Evolutionary conservation across 2,329 filamentous ascomycete genomes (phyloP).

Genomic region (Diplodia mutila): DNA sequence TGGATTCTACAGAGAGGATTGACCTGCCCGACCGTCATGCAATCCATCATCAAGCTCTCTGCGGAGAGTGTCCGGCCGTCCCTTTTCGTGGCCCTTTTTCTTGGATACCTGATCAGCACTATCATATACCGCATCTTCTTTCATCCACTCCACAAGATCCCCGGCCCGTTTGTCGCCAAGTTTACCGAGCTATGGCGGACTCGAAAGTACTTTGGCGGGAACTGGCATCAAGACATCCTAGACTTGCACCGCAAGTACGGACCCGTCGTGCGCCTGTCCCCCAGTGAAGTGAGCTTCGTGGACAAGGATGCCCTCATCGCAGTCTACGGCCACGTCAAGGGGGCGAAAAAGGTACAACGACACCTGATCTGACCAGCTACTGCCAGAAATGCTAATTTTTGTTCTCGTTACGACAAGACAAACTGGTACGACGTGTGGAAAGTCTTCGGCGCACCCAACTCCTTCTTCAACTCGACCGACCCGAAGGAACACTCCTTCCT

Average conservation of each 20-base stretch:
- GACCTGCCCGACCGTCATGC: too few species aligned
- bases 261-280: conserved; percentile 47
- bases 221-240: conserved; percentile 38
- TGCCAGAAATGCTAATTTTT: too few species aligned
- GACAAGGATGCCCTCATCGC: conserved; percentile 42
- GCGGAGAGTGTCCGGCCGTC: neutral
- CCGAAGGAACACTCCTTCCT: neutral
- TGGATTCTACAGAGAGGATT: too few species aligned
- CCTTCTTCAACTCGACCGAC: conserved; percentile 4
- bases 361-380: too few species aligned
- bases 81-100: neutral
- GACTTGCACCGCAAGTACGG: conserved; percentile 47
- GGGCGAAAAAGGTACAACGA: conserved; percentile 29
- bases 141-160: conserved; percentile 48
- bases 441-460: neutral
- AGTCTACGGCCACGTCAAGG: conserved; percentile 39
- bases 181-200: conserved; percentile 28
- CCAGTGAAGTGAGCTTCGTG: conserved; percentile 49
- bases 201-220: conserved; percentile 22
- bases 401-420: neutral
- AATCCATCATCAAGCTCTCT: too few species aligned
- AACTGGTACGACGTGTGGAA: conserved; percentile 2
- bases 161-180: conserved; percentile 45
- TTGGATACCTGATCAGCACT: conserved; percentile 28
- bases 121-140: conserved; percentile 47